Conservation (phyloP, 177 flowering plant genomes). For the Vitis hybrid region DNA sequence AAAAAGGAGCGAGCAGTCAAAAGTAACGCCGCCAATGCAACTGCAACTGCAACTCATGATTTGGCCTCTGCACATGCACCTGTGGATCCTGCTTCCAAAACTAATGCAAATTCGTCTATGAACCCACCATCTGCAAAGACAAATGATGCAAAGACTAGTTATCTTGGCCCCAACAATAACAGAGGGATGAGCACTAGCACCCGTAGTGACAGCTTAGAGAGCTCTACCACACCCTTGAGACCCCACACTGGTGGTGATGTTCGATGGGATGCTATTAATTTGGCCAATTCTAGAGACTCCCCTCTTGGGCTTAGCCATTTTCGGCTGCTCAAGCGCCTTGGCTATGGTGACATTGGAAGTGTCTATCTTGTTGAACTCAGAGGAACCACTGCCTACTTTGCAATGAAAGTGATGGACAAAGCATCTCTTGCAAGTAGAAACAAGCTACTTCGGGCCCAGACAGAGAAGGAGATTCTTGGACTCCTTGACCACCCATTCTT, state of each 20-base stretch:
- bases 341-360: conserved; percentile 82
- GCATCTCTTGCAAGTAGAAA: conserved; percentile 67
- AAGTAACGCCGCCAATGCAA: background rate
- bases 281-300: conserved; percentile 34
- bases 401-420: conserved; percentile 89
- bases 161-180: conserved; percentile 11
- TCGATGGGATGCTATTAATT: conserved; percentile 75
- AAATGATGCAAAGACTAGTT: conserved; percentile 11
- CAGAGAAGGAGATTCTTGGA: conserved; percentile 73
- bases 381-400: conserved; percentile 58
- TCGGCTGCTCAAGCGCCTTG: conserved; percentile 69
- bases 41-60: background rate
- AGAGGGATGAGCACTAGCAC: conserved; percentile 13
- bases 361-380: conserved; percentile 73
- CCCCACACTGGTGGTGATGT: conserved; percentile 84
- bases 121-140: conserved; percentile 12
- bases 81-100: conserved; percentile 12
- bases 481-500: conserved; percentile 83
- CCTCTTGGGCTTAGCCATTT: conserved; percentile 58
- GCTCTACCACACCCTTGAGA: conserved; percentile 37
- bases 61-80: conserved; percentile 6
- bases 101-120: conserved; percentile 2
- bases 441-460: conserved; percentile 65
- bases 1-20: conserved; percentile 9
- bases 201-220: conserved; percentile 48